These are phyloP conservation scores for Hypomontagnella monticulosa DNA, from an alignment of 495 filamentous ascomycete species.

Conservation along the genomic window DNA sequence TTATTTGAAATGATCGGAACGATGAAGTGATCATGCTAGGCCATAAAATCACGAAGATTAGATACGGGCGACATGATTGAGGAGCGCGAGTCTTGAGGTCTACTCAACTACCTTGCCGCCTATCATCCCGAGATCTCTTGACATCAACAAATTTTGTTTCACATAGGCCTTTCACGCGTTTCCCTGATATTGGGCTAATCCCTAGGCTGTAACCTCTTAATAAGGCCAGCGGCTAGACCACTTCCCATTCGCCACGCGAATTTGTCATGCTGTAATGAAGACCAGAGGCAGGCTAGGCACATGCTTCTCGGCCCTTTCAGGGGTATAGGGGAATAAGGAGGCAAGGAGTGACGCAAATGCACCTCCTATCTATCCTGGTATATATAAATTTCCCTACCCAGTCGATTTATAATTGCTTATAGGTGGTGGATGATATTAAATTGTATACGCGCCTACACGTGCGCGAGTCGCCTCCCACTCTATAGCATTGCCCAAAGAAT, in stretches of 20 bases:
- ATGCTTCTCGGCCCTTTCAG: constrained; percentile 33
- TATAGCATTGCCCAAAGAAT: constrained; percentile 6
- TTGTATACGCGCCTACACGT: constrained; percentile 18
- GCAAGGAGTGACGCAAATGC: constrained; percentile 3
- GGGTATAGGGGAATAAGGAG: constrained; percentile 12
- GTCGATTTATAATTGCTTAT: constrained; percentile 42
- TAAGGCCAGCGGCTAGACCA: constrained; percentile 6
- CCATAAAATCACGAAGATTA: too few relatives aligned
- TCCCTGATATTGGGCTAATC: background rate
- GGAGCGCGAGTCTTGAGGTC: too few relatives aligned
- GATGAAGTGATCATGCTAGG: too few relatives aligned
- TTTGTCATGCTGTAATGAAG: constrained; percentile 34
- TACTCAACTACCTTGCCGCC: too few relatives aligned
- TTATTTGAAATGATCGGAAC: too few relatives aligned
- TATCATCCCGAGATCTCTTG: too few relatives aligned
- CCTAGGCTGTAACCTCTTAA: constrained; percentile 9
- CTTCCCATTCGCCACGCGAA: constrained; percentile 32
- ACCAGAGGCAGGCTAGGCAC: background rate
- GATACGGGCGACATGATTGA: too few relatives aligned
- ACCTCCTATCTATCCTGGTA: constrained; percentile 4
- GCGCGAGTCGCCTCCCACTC: constrained; percentile 20
- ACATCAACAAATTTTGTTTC: too few relatives aligned
- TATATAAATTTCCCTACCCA: constrained; percentile 3
- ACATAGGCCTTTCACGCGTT: background rate
- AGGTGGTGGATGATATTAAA: constrained; percentile 29